These are phyloP conservation scores for Penicillium pulvis DNA, from an alignment of 495 filamentous ascomycete species.

Conservation along the genomic window DNA sequence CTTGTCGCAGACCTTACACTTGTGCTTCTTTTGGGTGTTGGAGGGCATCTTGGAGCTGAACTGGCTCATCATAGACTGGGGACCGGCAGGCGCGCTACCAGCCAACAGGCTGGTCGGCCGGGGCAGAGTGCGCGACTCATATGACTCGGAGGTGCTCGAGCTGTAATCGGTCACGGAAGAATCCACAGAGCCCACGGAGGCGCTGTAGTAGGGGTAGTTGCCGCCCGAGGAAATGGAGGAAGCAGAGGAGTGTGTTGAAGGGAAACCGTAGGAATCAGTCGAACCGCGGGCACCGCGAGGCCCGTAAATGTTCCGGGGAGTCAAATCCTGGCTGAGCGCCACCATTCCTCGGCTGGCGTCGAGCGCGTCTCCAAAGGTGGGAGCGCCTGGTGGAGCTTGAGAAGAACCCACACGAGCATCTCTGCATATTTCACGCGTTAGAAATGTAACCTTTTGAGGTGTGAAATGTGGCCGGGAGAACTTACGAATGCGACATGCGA, in stretches of 20 bases:
- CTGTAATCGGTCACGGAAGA: slow-evolving; percentile 94
- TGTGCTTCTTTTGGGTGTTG: slow-evolving; percentile 98
- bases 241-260: slow-evolving; percentile 84
- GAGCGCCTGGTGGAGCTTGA: slow-evolving; percentile 31
- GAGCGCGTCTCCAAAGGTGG: slow-evolving; percentile 67
- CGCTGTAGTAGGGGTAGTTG: slow-evolving; percentile 75
- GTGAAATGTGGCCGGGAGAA: slow-evolving; percentile 23
- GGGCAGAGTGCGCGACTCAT: slow-evolving; percentile 85
- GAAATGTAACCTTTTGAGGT: neutral
- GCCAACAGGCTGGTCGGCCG: slow-evolving; percentile 71
- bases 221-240: slow-evolving; percentile 90
- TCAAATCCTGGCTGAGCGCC: slow-evolving; percentile 83
- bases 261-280: slow-evolving; percentile 92
- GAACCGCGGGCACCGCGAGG: slow-evolving; percentile 67
- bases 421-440: slow-evolving; percentile 27
- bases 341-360: slow-evolving; percentile 91
- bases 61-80: slow-evolving; percentile 97
- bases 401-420: slow-evolving; percentile 61
- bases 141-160: slow-evolving; percentile 81
- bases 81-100: slow-evolving; percentile 71
- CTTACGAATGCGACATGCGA: slow-evolving; percentile 90
- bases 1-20: slow-evolving; percentile 99
- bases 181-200: slow-evolving; percentile 75
- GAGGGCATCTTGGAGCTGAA: slow-evolving; percentile 97
- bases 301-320: slow-evolving; percentile 86